phyloP scores from a whole-genome alignment of 2,329 filamentous ascomycete species.

The Clonostachys chloroleuca region DNA sequence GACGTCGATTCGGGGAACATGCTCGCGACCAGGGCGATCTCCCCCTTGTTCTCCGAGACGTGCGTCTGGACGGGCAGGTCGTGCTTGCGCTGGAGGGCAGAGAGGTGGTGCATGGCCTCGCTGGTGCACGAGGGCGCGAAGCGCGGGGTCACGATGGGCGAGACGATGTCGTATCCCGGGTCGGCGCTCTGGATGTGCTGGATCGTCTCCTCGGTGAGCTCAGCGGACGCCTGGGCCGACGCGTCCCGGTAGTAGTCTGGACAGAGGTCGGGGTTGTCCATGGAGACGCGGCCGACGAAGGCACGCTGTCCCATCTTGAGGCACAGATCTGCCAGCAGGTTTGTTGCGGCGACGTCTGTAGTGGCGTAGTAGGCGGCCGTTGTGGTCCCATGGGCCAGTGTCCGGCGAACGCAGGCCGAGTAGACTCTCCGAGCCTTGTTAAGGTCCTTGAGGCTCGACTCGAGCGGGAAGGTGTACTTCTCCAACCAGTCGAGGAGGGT shows the following conservation, averaged over 20 bases:
- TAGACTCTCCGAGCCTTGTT: constrained; percentile 68
- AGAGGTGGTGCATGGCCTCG: constrained; percentile 60
- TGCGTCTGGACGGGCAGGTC: constrained; percentile 80
- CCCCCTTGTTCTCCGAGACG: constrained; percentile 75
- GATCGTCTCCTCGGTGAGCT: constrained; percentile 55
- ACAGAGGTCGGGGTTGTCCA: constrained; percentile 66
- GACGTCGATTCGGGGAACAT: constrained; percentile 60
- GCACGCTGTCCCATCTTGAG: constrained; percentile 78
- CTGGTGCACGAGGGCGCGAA: constrained; percentile 61
- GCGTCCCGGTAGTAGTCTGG: constrained; percentile 79
- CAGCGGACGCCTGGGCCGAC: constrained; percentile 51
- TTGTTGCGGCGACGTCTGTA: constrained; percentile 81
- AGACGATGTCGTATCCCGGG: constrained; percentile 58
- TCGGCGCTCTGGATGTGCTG: constrained; percentile 65
- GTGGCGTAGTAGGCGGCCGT: constrained; percentile 95
- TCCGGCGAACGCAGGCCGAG: constrained; percentile 70
- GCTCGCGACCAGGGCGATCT: constrained; percentile 65
- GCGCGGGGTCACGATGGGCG: constrained; percentile 73
- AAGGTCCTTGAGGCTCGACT: constrained; percentile 66
- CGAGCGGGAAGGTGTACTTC: constrained; percentile 92
- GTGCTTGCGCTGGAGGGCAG: constrained; percentile 56
- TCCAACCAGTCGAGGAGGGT: constrained; percentile 92
- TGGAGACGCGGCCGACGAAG: constrained; percentile 90
- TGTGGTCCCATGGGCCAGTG: constrained; percentile 86
- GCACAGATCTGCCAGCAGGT: constrained; percentile 82